These are phyloP conservation scores for Karstenula rhodostoma DNA, from an alignment of 2,329 filamentous ascomycete species.

Conservation along the genomic window DNA sequence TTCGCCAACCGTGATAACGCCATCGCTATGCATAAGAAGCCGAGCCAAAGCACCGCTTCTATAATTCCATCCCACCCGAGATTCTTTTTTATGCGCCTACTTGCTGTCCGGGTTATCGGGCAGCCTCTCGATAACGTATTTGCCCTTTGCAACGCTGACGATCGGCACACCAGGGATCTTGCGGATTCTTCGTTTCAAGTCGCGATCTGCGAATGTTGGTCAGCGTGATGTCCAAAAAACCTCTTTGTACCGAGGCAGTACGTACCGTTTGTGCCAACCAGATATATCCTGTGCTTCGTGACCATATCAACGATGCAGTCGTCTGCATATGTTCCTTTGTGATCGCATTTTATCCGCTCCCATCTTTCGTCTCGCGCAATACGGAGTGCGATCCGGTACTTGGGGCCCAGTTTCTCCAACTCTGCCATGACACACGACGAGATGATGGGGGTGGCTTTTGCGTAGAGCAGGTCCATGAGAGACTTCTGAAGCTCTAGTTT, in stretches of 20 bases:
- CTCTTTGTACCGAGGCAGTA: too few relatives aligned
- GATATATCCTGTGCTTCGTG: constrained; percentile 56
- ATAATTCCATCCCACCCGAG: not conserved
- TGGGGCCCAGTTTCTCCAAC: constrained; percentile 83
- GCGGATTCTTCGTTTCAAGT: constrained; percentile 75
- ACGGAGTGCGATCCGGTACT: constrained; percentile 84
- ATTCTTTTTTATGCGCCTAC: constrained; percentile 11
- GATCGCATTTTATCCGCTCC: constrained; percentile 85
- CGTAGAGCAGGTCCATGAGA: constrained; percentile 94
- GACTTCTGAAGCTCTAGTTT: constrained; percentile 88
- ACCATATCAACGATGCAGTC: constrained; percentile 60
- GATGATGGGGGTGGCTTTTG: constrained; percentile 88
- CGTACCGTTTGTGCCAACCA: constrained; percentile 61
- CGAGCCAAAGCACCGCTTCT: not conserved
- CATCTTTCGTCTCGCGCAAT: constrained; percentile 92
- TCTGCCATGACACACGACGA: constrained; percentile 68
- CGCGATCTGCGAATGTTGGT: constrained; percentile 41
- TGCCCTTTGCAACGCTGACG: constrained; percentile 84
- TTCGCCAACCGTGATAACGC: constrained; percentile 18
- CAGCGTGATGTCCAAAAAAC: too few relatives aligned
- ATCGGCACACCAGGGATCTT: constrained; percentile 82
- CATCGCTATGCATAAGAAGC: constrained; percentile 28
- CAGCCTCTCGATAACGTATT: constrained; percentile 92
- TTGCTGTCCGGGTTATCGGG: constrained; percentile 78
- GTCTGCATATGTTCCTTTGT: constrained; percentile 88